Conservation (phyloP, 1,139 yeast genomes). For the Sugiyamaella novakii region DNA sequence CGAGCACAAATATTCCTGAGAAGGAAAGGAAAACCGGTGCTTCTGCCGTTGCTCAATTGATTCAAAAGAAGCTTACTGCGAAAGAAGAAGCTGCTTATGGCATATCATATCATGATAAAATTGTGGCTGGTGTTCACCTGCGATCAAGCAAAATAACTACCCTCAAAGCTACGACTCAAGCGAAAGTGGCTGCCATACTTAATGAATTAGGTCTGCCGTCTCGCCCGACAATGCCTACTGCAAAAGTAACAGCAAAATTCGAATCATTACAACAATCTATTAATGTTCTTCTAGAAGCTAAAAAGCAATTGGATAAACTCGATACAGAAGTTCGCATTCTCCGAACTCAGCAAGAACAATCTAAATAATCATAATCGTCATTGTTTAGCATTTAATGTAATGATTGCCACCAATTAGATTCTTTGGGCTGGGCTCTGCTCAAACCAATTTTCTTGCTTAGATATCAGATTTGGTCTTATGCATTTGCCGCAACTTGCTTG, state of each 20-base stretch:
- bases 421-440: neutral
- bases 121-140: conserved; percentile 73
- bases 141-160: conserved; percentile 69
- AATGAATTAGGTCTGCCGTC: conserved; percentile 77
- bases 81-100: conserved; percentile 90
- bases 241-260: conserved; percentile 73
- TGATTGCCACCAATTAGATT: too few species aligned
- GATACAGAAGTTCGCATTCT: conserved; percentile 75
- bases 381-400: too few species aligned
- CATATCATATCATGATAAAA: conserved; percentile 76
- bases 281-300: conserved; percentile 74
- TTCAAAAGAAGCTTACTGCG: conserved; percentile 61
- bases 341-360: conserved; percentile 37
- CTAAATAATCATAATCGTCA: neutral
- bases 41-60: conserved; percentile 44
- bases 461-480: too few species aligned
- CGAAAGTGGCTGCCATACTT: conserved; percentile 69
- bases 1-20: neutral
- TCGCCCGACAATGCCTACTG: conserved; percentile 88
- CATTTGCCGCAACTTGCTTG: too few species aligned
- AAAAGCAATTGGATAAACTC: conserved; percentile 83
- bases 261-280: conserved; percentile 76
- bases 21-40: conserved; percentile 30
- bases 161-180: conserved; percentile 70
- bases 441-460: too few species aligned